Percentiles rank a stretch among this genome's conserved stretches.
phyloP scores from a whole-genome alignment of 2,329 filamentous ascomycete species.

The Fonsecaea pedrosoi region DNA sequence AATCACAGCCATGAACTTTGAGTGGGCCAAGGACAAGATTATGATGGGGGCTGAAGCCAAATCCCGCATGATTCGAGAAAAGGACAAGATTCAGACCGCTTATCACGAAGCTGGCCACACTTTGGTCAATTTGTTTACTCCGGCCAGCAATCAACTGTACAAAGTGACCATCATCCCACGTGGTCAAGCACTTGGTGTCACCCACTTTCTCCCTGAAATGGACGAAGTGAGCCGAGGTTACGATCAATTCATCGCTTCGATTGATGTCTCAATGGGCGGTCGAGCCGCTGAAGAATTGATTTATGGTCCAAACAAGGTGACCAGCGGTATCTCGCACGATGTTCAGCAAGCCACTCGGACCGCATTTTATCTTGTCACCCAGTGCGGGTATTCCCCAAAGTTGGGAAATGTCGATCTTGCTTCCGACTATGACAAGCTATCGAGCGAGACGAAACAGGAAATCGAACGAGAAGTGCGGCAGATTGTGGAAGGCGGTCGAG shows the following conservation, averaged over 20 bases:
- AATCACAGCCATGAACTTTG: conserved; percentile 80
- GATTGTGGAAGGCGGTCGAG: conserved; percentile 79
- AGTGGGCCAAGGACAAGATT: conserved; percentile 98
- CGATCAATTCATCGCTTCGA: conserved; percentile 78
- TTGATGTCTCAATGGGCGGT: conserved; percentile 82
- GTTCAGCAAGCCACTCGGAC: conserved; percentile 80
- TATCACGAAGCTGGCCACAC: conserved; percentile 97
- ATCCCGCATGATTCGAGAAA: conserved; percentile 86
- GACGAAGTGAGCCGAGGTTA: conserved; percentile 83
- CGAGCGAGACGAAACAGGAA: conserved; percentile 80
- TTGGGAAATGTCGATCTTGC: conserved; percentile 90
- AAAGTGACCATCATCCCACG: conserved; percentile 97
- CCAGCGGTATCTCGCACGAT: conserved; percentile 84
- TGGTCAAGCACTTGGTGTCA: conserved; percentile 84
- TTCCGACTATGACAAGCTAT: conserved; percentile 79
- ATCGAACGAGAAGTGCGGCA: conserved; percentile 90
- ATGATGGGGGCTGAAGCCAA: conserved; percentile 94
- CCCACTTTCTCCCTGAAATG: conserved; percentile 85
- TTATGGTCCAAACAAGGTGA: conserved; percentile 89
- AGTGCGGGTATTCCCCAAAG: conserved; percentile 84
- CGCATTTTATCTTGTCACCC: conserved; percentile 86
- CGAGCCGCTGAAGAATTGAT: conserved; percentile 89
- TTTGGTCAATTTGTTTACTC: conserved; percentile 83
- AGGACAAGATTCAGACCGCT: conserved; percentile 89
- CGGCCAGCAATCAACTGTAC: conserved; percentile 79